Evolutionary conservation across 306 rosid species (phyloP).

Genomic region (Cucurbita argyrosperma): DNA sequence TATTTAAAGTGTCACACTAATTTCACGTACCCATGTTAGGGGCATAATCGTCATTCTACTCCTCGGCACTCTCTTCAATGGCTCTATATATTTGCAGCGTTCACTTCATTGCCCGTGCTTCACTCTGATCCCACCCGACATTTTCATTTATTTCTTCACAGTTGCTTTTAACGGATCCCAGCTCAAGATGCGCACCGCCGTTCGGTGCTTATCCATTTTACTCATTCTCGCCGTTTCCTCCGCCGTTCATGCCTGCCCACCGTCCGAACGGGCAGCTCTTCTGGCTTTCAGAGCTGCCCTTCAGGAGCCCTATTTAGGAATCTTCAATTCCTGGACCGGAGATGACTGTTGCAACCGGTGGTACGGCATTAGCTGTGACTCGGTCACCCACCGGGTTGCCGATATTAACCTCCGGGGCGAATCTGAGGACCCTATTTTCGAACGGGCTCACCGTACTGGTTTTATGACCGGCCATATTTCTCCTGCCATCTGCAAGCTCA

Average conservation of each 20-base stretch:
- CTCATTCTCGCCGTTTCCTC: conserved; percentile 5
- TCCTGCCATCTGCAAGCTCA: conserved; percentile 49
- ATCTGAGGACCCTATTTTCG: conserved; percentile 61
- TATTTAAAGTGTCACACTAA: background rate
- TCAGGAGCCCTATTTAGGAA: conserved; percentile 44
- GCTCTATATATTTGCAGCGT: background rate
- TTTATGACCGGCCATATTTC: conserved; percentile 80
- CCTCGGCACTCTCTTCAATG: background rate
- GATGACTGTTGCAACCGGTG: conserved; percentile 67
- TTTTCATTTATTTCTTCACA: background rate
- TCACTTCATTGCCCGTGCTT: conserved; percentile 9
- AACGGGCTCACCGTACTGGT: conserved; percentile 46
- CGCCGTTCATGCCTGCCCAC: conserved; percentile 39
- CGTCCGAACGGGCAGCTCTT: conserved; percentile 61
- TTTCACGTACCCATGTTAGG: conserved; percentile 14
- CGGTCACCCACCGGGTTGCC: conserved; percentile 42
- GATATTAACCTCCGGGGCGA: conserved; percentile 91
- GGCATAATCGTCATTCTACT: conserved; percentile 31
- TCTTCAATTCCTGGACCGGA: conserved; percentile 79
- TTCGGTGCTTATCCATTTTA: background rate
- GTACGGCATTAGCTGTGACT: conserved; percentile 88
- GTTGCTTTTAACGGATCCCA: background rate
- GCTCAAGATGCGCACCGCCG: conserved; percentile 14
- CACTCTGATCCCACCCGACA: conserved; percentile 1
- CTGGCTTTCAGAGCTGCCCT: conserved; percentile 59